A percentile compares a stretch with the other conserved stretches of the same genome.
Conservation (phyloP, 2,329 filamentous ascomycete species). For the Botrytis porri region DNA sequence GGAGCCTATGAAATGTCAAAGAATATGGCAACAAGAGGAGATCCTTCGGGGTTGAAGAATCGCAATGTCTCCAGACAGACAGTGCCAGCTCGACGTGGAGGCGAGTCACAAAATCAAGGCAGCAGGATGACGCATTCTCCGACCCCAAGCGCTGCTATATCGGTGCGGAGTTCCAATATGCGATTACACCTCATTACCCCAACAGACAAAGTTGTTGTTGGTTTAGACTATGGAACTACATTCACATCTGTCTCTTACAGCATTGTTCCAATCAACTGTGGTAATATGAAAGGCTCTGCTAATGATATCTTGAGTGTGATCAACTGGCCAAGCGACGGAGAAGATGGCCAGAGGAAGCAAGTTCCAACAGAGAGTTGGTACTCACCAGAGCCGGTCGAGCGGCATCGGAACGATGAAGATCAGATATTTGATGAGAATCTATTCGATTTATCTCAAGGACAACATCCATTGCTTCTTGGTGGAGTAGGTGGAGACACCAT, state of each 20-base stretch:
- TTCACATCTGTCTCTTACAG: constrained; percentile 25
- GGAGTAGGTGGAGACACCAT: background rate
- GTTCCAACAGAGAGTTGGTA: constrained; percentile 31
- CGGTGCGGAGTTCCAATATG: background rate
- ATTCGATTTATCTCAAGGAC: constrained; percentile 11
- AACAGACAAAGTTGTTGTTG: constrained; percentile 20
- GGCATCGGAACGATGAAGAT: background rate
- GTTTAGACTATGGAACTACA: constrained; percentile 26
- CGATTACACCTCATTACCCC: background rate
- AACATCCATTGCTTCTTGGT: background rate
- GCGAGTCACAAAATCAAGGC: background rate
- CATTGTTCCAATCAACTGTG: constrained; percentile 5
- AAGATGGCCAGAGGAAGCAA: constrained; percentile 19
- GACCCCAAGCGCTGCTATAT: background rate
- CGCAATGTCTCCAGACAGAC: background rate
- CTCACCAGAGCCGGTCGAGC: constrained; percentile 13
- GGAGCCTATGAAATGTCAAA: background rate
- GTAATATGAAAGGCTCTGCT: constrained; percentile 12
- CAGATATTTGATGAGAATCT: constrained; percentile 10
- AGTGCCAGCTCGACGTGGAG: background rate
- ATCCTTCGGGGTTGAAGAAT: background rate
- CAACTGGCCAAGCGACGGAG: constrained; percentile 26
- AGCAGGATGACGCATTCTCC: background rate
- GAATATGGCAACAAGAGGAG: background rate
- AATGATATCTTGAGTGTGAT: constrained; percentile 23